Base-by-base conservation (phyloP, 768 basidiomycete genomes). In the Kwoniella newhampshirensis region DNA sequence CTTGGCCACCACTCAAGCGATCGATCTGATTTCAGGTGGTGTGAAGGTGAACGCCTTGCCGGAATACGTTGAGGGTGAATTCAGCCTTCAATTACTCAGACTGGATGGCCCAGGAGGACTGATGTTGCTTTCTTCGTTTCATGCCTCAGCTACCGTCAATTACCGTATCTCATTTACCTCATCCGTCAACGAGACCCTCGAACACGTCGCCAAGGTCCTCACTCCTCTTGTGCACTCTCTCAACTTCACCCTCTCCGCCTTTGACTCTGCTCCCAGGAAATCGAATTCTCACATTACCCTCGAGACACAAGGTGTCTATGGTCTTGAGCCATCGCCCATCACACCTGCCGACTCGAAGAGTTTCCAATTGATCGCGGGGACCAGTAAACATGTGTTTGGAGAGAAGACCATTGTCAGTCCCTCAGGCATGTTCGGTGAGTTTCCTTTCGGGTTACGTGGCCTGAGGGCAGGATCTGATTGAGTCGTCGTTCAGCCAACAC, bases 111-210 rank as follows among this genome's bases (percentile, higher is more conserved):
- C 27, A 11, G 67, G 68, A 67, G 48, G 52, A 67, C 44, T 39
- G 5, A 8, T 27, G n/a, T n/a, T n/a, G n/a, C n/a, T n/a, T 32
- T 1, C 15, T 35, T 44, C 26, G 25, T 21, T 18, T 47, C 45
- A 53, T 30, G 53, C 37, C 36, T 18, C 35, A 67, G 76, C 76
- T 2, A 70, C 62, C 23, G 62, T 77, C 58, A 77, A 77, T 49
- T 62, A 74, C 60, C 64, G 77, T 11, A 77, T 77, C 49, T 67
- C 73, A 30, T 76, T 77, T 63, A 68, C 71, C n/a, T 75, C 74
- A 8, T 74, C 71, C 8, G 67, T 75, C 41, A 59, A 60, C n/a
- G 74, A 72, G 30, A 75, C 75, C 11, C 30, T 66, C 9, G 56
- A 57, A 17, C 71, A 73, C 43, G 47, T 75, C 54, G 23, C 51